These are phyloP conservation scores for Neolentinus lepideus DNA, from an alignment of 1,284 basidiomycete genomes.

Conservation along the genomic window DNA sequence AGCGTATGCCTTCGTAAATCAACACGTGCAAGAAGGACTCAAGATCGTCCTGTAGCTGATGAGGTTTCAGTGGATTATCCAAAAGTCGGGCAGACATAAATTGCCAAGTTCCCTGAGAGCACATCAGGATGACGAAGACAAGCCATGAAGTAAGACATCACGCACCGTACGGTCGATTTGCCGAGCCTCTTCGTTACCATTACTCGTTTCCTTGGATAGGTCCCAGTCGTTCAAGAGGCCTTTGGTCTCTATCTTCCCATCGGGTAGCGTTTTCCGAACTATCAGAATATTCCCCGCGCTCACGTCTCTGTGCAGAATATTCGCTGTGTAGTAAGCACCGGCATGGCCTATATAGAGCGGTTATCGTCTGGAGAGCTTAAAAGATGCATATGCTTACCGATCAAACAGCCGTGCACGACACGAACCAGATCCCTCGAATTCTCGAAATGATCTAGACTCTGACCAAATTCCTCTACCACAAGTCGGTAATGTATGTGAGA, in stretches of 20 bases:
- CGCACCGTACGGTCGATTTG: slow-evolving; percentile 15
- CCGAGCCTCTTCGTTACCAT: slow-evolving; percentile 3
- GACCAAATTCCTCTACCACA: slow-evolving; percentile 10
- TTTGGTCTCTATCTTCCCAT: slow-evolving; percentile 1
- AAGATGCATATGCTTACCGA: slow-evolving; percentile 8
- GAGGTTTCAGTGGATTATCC: slow-evolving; percentile 7
- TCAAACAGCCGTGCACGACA: slow-evolving; percentile 5
- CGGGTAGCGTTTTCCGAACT: neutral
- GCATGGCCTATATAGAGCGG: slow-evolving; percentile 16
- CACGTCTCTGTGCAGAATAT: slow-evolving; percentile 26
- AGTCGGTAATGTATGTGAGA: slow-evolving; percentile 11
- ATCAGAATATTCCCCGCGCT: slow-evolving; percentile 27
- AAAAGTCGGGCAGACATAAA: slow-evolving; percentile 23
- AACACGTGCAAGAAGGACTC: slow-evolving; percentile 27
- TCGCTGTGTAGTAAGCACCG: slow-evolving; percentile 16
- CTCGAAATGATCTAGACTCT: slow-evolving; percentile 6
- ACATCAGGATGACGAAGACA: neutral
- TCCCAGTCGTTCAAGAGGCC: slow-evolving; percentile 31
- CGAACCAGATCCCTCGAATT: slow-evolving; percentile 7
- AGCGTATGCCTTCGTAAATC: slow-evolving; percentile 7
- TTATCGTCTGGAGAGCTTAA: slow-evolving; percentile 5
- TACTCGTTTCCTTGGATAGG: slow-evolving; percentile 10
- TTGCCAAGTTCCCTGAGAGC: slow-evolving; percentile 26
- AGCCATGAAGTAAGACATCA: neutral
- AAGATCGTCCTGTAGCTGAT: slow-evolving; percentile 24